A percentile compares a stretch with the other conserved stretches of the same genome.
phyloP scores from a whole-genome alignment of 179 eudicot genomes.

The Sideroxylon spinosum region DNA sequence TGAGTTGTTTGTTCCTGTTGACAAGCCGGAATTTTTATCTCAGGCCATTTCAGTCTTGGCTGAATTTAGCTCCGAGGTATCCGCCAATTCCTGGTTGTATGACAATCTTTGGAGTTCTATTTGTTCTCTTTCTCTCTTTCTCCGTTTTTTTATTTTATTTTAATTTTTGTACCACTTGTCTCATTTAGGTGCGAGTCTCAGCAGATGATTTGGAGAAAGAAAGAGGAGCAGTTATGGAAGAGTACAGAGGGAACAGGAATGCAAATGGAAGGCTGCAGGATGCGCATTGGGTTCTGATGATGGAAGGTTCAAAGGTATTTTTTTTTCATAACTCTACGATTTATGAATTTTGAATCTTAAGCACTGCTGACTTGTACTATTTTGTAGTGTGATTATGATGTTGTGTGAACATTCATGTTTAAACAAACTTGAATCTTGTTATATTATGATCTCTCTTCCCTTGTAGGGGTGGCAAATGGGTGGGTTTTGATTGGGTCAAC shows the following conservation, averaged over 20 bases:
- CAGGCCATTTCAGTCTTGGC: slow-evolving; percentile 81
- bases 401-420: background rate
- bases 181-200: slow-evolving; percentile 66
- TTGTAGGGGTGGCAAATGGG: too few relatives aligned
- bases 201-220: slow-evolving; percentile 80
- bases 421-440: slow-evolving; percentile 5
- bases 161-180: background rate
- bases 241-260: slow-evolving; percentile 75
- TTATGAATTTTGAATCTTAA: background rate
- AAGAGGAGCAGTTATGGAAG: slow-evolving; percentile 96
- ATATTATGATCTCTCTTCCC: background rate
- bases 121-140: too few relatives aligned
- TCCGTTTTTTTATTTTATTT: background rate
- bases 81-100: slow-evolving; percentile 7
- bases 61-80: slow-evolving; percentile 82
- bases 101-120: background rate
- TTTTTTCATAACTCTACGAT: background rate
- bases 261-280: slow-evolving; percentile 94
- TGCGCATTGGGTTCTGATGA: slow-evolving; percentile 81
- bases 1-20: slow-evolving; percentile 90
- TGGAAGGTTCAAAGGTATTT: slow-evolving; percentile 86
- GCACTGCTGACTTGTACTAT: background rate
- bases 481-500: too few relatives aligned
- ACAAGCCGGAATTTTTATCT: slow-evolving; percentile 76
- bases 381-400: background rate